These are phyloP conservation scores for Ambispora gerdemannii DNA, from an alignment of 192 early-diverging fungal genomes.

Conservation along the genomic window DNA sequence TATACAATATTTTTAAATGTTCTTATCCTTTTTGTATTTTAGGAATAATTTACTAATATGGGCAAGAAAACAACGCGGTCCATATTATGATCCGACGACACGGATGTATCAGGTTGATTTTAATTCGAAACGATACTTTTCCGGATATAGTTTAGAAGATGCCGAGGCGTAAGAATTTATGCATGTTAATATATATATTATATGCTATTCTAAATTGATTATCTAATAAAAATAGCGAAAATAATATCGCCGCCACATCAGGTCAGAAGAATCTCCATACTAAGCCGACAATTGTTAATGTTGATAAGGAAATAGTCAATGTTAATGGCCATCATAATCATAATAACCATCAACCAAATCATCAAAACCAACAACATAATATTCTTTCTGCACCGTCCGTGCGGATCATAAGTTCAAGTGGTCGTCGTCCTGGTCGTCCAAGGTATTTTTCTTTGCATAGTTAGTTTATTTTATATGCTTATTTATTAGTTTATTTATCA, in stretches of 20 bases:
- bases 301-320: conserved; percentile 4
- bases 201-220: background rate
- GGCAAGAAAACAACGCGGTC: conserved; percentile 44
- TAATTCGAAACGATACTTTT: conserved; percentile 43
- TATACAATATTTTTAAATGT: background rate
- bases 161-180: conserved; percentile 34
- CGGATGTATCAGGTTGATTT: conserved; percentile 46
- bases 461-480: too few species aligned
- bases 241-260: background rate
- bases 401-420: background rate
- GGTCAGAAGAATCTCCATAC: conserved; percentile 6
- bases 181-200: background rate
- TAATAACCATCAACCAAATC: background rate
- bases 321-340: conserved; percentile 6
- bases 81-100: conserved; percentile 47
- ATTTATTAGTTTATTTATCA: too few species aligned
- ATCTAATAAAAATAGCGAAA: background rate
- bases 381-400: background rate
- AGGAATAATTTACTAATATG: conserved; percentile 49
- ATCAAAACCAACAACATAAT: too few species aligned
- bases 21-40: background rate
- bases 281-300: background rate
- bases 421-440: conserved; percentile 10
- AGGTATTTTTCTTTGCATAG: too few species aligned
- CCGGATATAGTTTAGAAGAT: conserved; percentile 39